phyloP scores from a whole-genome alignment of 768 basidiomycete species.

The Leucocoprinus sp. region DNA sequence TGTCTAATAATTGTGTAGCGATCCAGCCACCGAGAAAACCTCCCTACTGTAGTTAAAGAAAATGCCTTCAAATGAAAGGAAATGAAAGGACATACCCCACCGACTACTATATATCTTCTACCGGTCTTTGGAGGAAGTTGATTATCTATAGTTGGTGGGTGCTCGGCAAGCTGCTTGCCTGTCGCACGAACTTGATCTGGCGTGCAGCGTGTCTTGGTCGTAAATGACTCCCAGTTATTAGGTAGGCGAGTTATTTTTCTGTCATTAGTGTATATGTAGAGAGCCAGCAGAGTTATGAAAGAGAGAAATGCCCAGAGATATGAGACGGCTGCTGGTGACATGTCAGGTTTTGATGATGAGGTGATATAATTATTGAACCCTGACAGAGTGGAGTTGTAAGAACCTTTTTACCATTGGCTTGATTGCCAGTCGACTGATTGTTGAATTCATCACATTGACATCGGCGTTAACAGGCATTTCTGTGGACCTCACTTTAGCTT shows the following conservation, averaged over 20 bases:
- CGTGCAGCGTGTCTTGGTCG: slow-evolving; percentile 40
- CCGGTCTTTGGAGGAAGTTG: slow-evolving; percentile 63
- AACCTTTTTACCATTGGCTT: no score
- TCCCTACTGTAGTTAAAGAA: slow-evolving; percentile 30
- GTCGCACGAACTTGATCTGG: slow-evolving; percentile 30
- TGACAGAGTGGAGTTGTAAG: no score
- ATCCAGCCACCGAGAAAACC: slow-evolving; percentile 80
- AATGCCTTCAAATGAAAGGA: not conserved
- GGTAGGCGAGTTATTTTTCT: slow-evolving; percentile 43
- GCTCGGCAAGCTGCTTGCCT: slow-evolving; percentile 27
- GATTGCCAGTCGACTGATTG: no score
- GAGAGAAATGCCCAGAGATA: not conserved
- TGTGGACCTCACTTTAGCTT: slow-evolving; percentile 3
- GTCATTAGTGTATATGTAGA: slow-evolving; percentile 42
- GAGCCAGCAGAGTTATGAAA: slow-evolving; percentile 13
- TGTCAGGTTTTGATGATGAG: not conserved
- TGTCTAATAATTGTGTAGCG: slow-evolving; percentile 53
- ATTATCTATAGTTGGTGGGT: slow-evolving; percentile 26
- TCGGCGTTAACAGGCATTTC: not conserved
- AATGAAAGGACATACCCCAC: slow-evolving; percentile 45
- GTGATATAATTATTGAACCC: no score
- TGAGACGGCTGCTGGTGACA: not conserved
- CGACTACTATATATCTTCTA: slow-evolving; percentile 67
- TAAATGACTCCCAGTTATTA: slow-evolving; percentile 35
- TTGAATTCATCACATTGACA: no score